phyloP scores from a whole-genome alignment of 106 monocot genomes.

The Acorus calamus region DNA sequence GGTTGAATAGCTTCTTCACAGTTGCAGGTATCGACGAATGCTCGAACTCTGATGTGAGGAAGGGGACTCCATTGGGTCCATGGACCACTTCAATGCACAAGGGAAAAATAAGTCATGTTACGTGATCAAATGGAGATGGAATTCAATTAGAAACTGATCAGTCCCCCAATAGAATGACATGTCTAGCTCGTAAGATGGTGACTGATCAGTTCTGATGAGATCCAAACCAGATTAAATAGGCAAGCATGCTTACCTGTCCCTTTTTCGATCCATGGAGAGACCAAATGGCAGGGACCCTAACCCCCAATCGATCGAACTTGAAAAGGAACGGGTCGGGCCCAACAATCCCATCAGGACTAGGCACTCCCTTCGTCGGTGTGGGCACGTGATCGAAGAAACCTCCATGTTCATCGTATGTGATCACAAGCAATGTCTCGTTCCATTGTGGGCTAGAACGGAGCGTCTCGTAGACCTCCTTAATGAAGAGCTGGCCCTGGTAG shows the following conservation, averaged over 20 bases:
- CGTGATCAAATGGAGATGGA: neutral
- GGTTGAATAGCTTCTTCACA: conserved; percentile 19
- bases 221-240: neutral
- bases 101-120: neutral
- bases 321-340: conserved; percentile 26
- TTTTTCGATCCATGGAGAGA: conserved; percentile 67
- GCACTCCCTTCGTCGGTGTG: conserved; percentile 35
- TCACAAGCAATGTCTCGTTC: conserved; percentile 44
- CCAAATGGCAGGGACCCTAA: conserved; percentile 46
- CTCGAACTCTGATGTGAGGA: conserved; percentile 13
- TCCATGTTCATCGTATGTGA: conserved; percentile 67
- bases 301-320: conserved; percentile 49
- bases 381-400: conserved; percentile 66
- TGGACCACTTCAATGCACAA: conserved; percentile 7
- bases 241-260: conserved; percentile 30
- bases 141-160: neutral
- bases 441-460: conserved; percentile 56
- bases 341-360: conserved; percentile 49
- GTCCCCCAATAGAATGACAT: no score
- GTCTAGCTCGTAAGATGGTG: no score
- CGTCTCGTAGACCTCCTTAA: conserved; percentile 60
- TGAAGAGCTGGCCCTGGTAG: conserved; percentile 26
- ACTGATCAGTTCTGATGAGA: no score
- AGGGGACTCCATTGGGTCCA: conserved; percentile 1
- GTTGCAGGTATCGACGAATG: conserved; percentile 31